Evolutionary conservation across 257 asterid species (phyloP).

Genomic region (Capsicum rhomboideum): DNA sequence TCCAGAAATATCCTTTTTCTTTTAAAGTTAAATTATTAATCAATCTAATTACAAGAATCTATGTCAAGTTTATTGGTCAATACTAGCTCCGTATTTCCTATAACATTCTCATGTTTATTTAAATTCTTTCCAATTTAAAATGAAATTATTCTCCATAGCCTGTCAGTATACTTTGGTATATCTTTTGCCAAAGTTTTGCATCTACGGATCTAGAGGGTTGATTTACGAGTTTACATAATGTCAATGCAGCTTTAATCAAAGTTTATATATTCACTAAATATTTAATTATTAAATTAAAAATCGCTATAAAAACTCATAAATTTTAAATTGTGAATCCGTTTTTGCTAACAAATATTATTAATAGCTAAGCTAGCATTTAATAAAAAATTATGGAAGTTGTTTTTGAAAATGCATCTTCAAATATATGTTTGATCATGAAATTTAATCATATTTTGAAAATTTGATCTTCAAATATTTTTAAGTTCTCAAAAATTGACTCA

Average conservation of each 20-base stretch:
- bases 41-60: neutral
- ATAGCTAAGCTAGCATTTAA: neutral
- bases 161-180: neutral
- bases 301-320: fast-evolving
- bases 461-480: no score
- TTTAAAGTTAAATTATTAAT: neutral
- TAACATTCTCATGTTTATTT: neutral
- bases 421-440: no score
- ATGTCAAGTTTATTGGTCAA: neutral
- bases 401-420: no score
- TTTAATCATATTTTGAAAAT: no score
- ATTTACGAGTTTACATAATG: neutral
- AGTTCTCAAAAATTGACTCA: no score
- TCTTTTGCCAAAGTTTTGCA: neutral
- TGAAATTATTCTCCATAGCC: neutral
- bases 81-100: neutral
- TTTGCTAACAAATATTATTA: neutral
- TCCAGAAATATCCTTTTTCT: neutral
- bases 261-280: no score
- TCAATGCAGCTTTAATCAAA: neutral
- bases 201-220: neutral
- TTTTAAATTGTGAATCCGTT: neutral
- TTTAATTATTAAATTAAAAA: neutral
- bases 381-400: no score
- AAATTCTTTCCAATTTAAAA: neutral